Percentiles rank a stretch among this genome's conserved stretches.
Conservation (phyloP, 148 eudicot genomes). For the Rhododendron mucronatum region DNA sequence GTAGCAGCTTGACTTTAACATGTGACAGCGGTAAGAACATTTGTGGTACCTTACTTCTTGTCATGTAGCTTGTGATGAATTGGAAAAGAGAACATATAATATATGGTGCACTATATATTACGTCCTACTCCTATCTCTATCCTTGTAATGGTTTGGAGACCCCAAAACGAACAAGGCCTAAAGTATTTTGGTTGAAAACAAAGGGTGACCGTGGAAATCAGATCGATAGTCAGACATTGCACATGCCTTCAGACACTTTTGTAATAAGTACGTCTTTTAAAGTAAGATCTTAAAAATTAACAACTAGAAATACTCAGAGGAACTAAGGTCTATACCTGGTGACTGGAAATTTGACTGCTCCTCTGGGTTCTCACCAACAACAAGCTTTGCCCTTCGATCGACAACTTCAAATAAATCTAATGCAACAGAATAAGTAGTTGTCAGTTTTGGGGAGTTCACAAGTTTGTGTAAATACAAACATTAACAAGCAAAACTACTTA, state of each 20-base stretch:
- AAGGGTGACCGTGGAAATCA: neutral
- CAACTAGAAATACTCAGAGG: neutral
- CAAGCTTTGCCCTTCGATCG: constrained; percentile 95
- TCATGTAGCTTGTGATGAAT: too few species aligned
- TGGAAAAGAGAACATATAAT: too few species aligned
- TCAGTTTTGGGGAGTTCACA: neutral
- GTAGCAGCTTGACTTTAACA: too few species aligned
- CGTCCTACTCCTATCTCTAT: too few species aligned
- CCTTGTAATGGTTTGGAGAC: too few species aligned
- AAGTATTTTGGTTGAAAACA: neutral
- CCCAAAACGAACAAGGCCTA: too few species aligned
- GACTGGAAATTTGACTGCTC: constrained; percentile 50
- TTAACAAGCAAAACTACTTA: too few species aligned
- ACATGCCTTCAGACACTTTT: neutral
- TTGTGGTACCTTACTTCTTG: too few species aligned
- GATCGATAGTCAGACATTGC: neutral
- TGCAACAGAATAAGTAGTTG: constrained; percentile 8
- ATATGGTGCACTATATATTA: too few species aligned
- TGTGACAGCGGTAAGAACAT: too few species aligned
- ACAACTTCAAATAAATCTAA: constrained; percentile 96
- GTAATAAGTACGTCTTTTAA: neutral
- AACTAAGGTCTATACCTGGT: constrained; percentile 43
- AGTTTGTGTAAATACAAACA: neutral
- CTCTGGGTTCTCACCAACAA: constrained; percentile 72
- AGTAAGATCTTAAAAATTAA: neutral